Percentiles rank a stretch among this genome's conserved stretches.
Conservation (phyloP, 2,329 filamentous ascomycete genomes). For the Clonostachys rosea region DNA sequence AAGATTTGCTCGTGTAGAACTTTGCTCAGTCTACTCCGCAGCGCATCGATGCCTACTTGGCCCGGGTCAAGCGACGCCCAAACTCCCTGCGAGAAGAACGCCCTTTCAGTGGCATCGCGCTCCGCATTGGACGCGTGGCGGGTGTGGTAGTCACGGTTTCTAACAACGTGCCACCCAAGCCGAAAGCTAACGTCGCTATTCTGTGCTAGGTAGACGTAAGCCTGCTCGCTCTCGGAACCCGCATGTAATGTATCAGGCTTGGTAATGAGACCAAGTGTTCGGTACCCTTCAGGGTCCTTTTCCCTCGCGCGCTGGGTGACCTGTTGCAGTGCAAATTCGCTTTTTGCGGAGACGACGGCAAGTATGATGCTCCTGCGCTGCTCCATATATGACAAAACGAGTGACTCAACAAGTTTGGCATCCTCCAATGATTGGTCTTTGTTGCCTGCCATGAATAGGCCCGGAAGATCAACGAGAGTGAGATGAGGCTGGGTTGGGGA, state of each 20-base stretch:
- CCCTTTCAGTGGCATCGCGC: too few relatives aligned
- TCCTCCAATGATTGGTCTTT: slow-evolving; percentile 37
- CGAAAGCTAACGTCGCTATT: slow-evolving; percentile 40
- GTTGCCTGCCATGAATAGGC: slow-evolving; percentile 43
- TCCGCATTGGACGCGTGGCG: too few relatives aligned
- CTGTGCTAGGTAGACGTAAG: slow-evolving; percentile 32
- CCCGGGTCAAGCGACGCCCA: too few relatives aligned
- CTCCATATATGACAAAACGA: slow-evolving; percentile 52
- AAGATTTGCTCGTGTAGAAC: too few relatives aligned
- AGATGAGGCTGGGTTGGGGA: slow-evolving; percentile 44
- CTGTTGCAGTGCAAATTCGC: slow-evolving; percentile 54
- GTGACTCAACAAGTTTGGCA: slow-evolving; percentile 33
- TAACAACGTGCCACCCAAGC: slow-evolving; percentile 42
- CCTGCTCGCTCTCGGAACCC: slow-evolving; percentile 28
- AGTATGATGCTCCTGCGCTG: slow-evolving; percentile 54
- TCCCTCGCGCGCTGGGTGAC: slow-evolving; percentile 40
- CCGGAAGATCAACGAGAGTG: slow-evolving; percentile 56
- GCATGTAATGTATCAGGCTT: slow-evolving; percentile 40
- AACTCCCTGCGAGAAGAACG: too few relatives aligned
- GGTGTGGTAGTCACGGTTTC: neutral
- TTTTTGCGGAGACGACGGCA: slow-evolving; percentile 50
- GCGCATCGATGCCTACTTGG: too few relatives aligned
- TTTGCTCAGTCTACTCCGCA: too few relatives aligned
- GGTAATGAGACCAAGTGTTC: slow-evolving; percentile 53
- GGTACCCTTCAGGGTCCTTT: slow-evolving; percentile 16